These are phyloP conservation scores for Penicillium palitans DNA, from an alignment of 2,329 filamentous ascomycete species.

Conservation along the genomic window DNA sequence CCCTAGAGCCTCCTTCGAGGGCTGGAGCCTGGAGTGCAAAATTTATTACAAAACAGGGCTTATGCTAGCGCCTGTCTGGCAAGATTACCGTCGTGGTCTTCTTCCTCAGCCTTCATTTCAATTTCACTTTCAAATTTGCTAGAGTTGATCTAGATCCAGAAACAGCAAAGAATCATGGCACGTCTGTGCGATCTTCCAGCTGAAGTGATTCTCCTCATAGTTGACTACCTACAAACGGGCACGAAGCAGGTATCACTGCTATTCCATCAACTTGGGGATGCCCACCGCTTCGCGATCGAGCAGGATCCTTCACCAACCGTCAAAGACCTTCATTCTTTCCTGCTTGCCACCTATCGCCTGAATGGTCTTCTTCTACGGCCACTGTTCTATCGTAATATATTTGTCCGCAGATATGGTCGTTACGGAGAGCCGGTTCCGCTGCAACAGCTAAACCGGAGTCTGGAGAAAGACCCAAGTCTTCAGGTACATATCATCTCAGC, in stretches of 20 bases:
- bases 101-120: neutral
- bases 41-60: too few relatives aligned
- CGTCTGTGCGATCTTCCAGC: constrained; percentile 10
- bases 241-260: neutral
- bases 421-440: neutral
- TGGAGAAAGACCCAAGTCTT: constrained; percentile 3
- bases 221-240: constrained; percentile 8
- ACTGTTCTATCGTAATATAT: constrained; percentile 12
- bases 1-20: neutral
- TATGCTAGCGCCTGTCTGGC: neutral
- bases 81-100: neutral
- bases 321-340: constrained; percentile 9
- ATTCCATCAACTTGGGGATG: constrained; percentile 4
- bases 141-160: neutral
- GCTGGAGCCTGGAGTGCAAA: neutral
- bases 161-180: constrained; percentile 5
- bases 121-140: neutral
- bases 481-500: constrained; percentile 6
- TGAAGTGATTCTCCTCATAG: constrained; percentile 9
- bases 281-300: neutral
- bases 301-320: neutral
- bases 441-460: constrained; percentile 3
- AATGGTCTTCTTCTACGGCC: constrained; percentile 1
- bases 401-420: neutral
- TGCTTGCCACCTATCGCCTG: neutral